Base-by-base conservation (phyloP, 2,329 filamentous ascomycete genomes). In the Conoideocrella luteorostrata region DNA sequence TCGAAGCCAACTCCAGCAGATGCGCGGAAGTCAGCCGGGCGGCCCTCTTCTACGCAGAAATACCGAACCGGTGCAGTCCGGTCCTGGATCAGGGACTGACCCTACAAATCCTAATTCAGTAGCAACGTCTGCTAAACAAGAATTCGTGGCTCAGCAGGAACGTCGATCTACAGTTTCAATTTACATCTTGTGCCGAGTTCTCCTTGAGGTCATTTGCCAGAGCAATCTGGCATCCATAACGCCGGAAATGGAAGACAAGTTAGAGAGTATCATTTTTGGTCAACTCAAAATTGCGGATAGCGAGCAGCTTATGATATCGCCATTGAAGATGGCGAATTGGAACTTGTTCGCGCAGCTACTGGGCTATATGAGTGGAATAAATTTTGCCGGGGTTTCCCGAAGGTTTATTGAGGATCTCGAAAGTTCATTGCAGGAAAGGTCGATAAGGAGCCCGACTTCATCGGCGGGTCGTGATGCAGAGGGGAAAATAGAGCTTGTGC, bases 211-310 rank as follows among this genome's bases (percentile, higher is more conserved):
- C 39, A 93, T 97, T 61, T 83, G 84, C 30, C 89, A 97, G 63
- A 96, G 88, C 56, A 90, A 77, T 22, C 69, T 97, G 35, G 75
- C 81, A 26, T 85, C 81, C 17, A 88, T 98, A 52, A 95, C 87
- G 5, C 73, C 81, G 1, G 91, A 96, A 53, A 95, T 96, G 80
- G 90, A 94, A 47, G 88, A 93, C 49, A 91, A 94, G 53, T 73
- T 98, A 4, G 91, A 97, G 60, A 88, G 84, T 50, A 95, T 98
- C 47, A 95, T 98, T 43, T 98, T 97, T 62, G 84, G 84, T n/a
- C 93, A 97, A 62, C 74, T 98, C 9, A 94, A 90, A 58, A 86
- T 84, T 36, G 85, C 89, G 7, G 90, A 97, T 48, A 82, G 86
- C 0, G 88, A 95, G 7, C 82, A 90, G 56, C 70, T 91, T 4